A percentile compares a stretch with the other conserved stretches of the same genome.
Evolutionary conservation across 257 asterid species (phyloP).

Genomic region (Dorcoceras hygrometricum): DNA sequence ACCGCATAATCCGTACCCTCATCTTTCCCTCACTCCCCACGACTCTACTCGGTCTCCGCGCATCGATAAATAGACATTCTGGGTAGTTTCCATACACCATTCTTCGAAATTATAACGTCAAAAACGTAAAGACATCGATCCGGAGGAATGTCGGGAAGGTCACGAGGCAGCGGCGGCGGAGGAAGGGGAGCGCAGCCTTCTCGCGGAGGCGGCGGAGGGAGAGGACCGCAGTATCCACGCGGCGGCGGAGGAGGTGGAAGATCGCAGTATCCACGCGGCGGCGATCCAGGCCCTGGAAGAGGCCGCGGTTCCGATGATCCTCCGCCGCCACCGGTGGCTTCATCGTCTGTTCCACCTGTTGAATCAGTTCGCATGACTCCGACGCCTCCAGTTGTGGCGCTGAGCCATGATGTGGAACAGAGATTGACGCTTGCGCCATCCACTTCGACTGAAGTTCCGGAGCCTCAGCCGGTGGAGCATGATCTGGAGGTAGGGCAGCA

Average conservation of each 20-base stretch:
- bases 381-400: slow-evolving; percentile 23
- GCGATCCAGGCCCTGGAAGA: slow-evolving; percentile 34
- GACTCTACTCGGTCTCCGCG: not conserved
- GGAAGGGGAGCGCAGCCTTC: slow-evolving; percentile 30
- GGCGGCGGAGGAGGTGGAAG: slow-evolving; percentile 16
- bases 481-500: slow-evolving; percentile 15
- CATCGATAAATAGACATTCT: not conserved
- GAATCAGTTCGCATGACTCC: slow-evolving; percentile 2
- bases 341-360: slow-evolving; percentile 10
- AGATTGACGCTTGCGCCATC: slow-evolving; percentile 34
- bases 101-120: not conserved
- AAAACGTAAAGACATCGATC: too few species aligned
- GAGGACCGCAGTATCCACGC: slow-evolving; percentile 19
- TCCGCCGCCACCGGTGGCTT: slow-evolving; percentile 16
- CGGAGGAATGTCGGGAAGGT: slow-evolving; percentile 33
- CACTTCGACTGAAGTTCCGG: slow-evolving; percentile 27
- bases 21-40: not conserved
- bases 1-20: not conserved
- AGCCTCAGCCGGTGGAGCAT: slow-evolving; percentile 1
- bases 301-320: slow-evolving; percentile 35
- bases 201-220: slow-evolving; percentile 28
- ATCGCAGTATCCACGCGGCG: slow-evolving; percentile 14
- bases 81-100: not conserved
- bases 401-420: slow-evolving; percentile 33
- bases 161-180: slow-evolving; percentile 6